Evolutionary conservation across 1,284 basidiomycete species (phyloP).

Genomic region (Trametes pubescens): DNA sequence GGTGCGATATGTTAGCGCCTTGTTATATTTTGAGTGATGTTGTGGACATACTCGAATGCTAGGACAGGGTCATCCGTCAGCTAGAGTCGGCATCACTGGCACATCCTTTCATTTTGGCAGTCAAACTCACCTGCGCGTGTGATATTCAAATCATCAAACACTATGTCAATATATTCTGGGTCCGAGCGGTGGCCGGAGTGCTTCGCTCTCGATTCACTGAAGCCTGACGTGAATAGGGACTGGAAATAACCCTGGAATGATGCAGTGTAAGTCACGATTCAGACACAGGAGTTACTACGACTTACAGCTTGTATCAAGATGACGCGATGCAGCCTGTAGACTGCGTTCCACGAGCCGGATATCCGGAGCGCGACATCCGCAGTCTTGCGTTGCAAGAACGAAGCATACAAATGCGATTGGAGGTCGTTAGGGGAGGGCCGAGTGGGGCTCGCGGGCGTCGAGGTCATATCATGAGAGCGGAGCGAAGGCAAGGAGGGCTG

Average conservation of each 20-base stretch:
- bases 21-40: no score
- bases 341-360: slow-evolving; percentile 74
- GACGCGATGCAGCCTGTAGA: slow-evolving; percentile 83
- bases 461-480: slow-evolving; percentile 28
- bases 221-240: slow-evolving; percentile 84
- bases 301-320: slow-evolving; percentile 86
- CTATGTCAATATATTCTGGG: slow-evolving; percentile 64
- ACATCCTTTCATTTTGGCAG: not conserved
- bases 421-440: slow-evolving; percentile 55
- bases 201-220: slow-evolving; percentile 51
- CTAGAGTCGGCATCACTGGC: not conserved
- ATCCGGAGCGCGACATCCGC: slow-evolving; percentile 81
- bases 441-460: slow-evolving; percentile 29
- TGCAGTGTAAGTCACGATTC: not conserved
- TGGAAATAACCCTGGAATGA: slow-evolving; percentile 79
- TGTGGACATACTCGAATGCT: slow-evolving; percentile 52
- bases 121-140: slow-evolving; percentile 74
- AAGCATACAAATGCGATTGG: slow-evolving; percentile 77
- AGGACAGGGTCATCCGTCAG: not conserved
- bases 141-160: slow-evolving; percentile 88
- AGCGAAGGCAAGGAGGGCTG: slow-evolving; percentile 25
- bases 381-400: slow-evolving; percentile 76
- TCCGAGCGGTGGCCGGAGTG: slow-evolving; percentile 28
- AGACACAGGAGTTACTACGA: slow-evolving; percentile 13
- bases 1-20: not conserved